These are phyloP conservation scores for Penicillium sp. DNA, from an alignment of 2,329 filamentous ascomycete genomes.

Conservation along the genomic window DNA sequence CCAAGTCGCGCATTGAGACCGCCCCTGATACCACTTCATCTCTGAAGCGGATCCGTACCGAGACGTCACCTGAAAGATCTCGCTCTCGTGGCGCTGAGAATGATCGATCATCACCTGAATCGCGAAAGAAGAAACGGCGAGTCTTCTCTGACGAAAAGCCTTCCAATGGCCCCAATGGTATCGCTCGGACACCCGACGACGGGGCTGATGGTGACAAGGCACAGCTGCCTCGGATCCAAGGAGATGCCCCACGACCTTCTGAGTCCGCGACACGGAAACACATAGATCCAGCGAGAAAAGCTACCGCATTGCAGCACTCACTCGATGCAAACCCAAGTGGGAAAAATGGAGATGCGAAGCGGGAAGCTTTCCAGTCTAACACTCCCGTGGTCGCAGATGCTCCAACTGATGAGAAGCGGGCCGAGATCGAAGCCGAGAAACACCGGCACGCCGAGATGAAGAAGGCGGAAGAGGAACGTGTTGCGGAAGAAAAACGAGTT, in stretches of 20 bases:
- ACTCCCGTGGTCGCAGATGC: constrained; percentile 26
- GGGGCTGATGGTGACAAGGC: constrained; percentile 18
- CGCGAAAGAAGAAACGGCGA: constrained; percentile 42
- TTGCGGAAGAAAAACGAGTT: constrained; percentile 27
- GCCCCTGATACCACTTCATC: constrained; percentile 20
- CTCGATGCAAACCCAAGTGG: constrained; percentile 10
- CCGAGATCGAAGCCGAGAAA: background rate
- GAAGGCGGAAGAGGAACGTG: constrained; percentile 30
- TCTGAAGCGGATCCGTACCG: constrained; percentile 41
- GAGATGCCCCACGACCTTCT: constrained; percentile 9
- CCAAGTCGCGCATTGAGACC: constrained; percentile 29
- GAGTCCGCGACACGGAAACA: constrained; percentile 11
- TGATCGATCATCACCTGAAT: constrained; percentile 29
- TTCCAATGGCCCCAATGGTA: constrained; percentile 29
- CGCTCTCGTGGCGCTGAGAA: constrained; percentile 32
- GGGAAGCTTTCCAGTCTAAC: constrained; percentile 29
- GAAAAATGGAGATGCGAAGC: constrained; percentile 26
- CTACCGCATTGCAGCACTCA: constrained; percentile 4
- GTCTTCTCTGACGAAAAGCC: constrained; percentile 37
- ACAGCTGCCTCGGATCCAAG: constrained; percentile 13
- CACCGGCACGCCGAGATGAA: constrained; percentile 18
- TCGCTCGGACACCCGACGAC: constrained; percentile 25
- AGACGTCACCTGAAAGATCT: constrained; percentile 38
- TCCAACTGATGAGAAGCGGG: constrained; percentile 21
- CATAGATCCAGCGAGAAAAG: constrained; percentile 12